These are phyloP conservation scores for Lipomyces sp. DNA, from an alignment of 805 yeast genomes.

Conservation along the genomic window DNA sequence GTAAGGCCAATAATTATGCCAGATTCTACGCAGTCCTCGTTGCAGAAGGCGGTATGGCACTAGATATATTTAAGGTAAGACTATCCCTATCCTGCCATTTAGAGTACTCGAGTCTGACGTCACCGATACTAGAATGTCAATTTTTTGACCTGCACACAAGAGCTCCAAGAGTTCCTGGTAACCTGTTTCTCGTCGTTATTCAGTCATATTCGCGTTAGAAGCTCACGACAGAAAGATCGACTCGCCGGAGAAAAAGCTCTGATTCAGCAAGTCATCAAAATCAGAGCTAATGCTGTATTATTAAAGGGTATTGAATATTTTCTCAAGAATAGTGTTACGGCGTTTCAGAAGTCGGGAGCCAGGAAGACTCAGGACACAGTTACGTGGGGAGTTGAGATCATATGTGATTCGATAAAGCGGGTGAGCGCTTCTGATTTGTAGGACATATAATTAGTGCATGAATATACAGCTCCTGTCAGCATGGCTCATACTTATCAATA, in stretches of 20 bases:
- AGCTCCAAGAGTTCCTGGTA: constrained; percentile 28
- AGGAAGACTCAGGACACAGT: constrained; percentile 59
- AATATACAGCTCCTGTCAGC: too few species aligned
- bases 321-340: constrained; percentile 49
- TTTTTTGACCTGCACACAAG: constrained; percentile 22
- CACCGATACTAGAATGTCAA: constrained; percentile 31
- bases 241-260: constrained; percentile 56
- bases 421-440: constrained; percentile 10
- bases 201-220: constrained; percentile 23
- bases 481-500: too few species aligned
- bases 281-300: constrained; percentile 62
- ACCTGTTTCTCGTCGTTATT: constrained; percentile 24
- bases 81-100: background rate
- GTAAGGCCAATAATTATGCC: constrained; percentile 72
- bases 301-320: constrained; percentile 71
- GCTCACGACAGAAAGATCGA: constrained; percentile 38
- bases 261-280: constrained; percentile 57
- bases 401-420: constrained; percentile 49
- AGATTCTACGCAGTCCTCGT: constrained; percentile 78
- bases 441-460: background rate
- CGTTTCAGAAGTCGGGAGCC: constrained; percentile 12
- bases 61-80: constrained; percentile 59
- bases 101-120: background rate
- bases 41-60: constrained; percentile 71
- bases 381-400: constrained; percentile 67